Evolutionary conservation across 1,139 yeast species (phyloP), one percentile per base, ranked within the genome.

Genomic region (Meyerozyma guilliermondii): DNA sequence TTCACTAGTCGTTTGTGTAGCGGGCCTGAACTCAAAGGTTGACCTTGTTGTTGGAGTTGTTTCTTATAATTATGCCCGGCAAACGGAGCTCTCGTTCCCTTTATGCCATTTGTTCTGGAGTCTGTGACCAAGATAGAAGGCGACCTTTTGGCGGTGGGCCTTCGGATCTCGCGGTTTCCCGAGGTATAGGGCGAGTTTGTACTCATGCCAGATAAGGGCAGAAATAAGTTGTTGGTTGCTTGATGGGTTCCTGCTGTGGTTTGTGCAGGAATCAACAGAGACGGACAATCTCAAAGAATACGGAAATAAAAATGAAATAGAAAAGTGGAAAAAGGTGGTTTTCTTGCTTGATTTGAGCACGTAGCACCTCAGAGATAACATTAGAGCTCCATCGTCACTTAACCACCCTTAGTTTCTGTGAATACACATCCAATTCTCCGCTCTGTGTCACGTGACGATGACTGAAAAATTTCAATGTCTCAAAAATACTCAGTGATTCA

Each of bases 61-160:
- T 68, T 68, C 47, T 60, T 65, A 50, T 58, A 69, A 49, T 67
- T 68, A 43, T 75, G 81, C 30, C 83, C 83, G 2, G 94, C 96
- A 74, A 89, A 89, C 3, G 97, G 96, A 0, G 97, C 96, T 44
- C 87, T 66, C 14, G 80, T 68, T 9, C 85, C 78, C 44, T 76
- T 74, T 18, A 76, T 52, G 14, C 62, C 74, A 41, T 79, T 74
- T 41, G 80, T 78, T 49, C 98, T 71, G 3, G 86, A 80, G 64
- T 91, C 98, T 0, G 97, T 91, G 31, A 91, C 98, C 43, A 91
- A 71, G 57, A 91, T 91, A 1, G 96, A 87, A 6, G 98, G 97
- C 23, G 96, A 86, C 53, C 97, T 67, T 53, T 86, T 86, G n/a
- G 94, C 89, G 3, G 87, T 82, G 7, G 89, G 84, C 43, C 78